phyloP scores from a whole-genome alignment of 148 eudicot genomes.

The Chenopodium album region DNA sequence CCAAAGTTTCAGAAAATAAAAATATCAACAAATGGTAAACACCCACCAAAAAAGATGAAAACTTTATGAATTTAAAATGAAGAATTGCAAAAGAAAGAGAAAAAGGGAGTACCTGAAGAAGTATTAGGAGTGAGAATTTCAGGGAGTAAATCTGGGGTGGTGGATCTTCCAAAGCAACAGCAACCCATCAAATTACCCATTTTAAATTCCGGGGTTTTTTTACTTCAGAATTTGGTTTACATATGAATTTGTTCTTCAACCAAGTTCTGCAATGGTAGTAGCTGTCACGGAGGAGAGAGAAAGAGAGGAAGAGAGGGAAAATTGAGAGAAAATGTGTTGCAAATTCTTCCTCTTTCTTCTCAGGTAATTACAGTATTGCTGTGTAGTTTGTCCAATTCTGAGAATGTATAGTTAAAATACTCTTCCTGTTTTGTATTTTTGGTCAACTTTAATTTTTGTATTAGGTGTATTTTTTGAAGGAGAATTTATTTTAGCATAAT shows the following conservation, averaged over 20 bases:
- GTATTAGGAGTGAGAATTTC: slow-evolving; percentile 8
- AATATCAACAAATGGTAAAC: background rate
- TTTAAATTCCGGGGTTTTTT: background rate
- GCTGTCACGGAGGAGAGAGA: background rate
- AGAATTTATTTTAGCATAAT: too few species aligned
- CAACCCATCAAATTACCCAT: slow-evolving; percentile 28
- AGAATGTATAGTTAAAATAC: background rate
- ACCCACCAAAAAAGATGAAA: background rate
- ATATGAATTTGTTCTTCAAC: background rate
- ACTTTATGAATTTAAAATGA: background rate
- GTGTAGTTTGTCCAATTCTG: background rate
- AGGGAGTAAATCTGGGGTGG: background rate
- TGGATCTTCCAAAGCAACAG: slow-evolving; percentile 17
- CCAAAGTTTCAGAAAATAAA: background rate
- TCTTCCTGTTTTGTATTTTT: background rate
- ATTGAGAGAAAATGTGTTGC: background rate
- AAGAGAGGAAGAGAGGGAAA: background rate
- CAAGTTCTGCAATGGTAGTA: background rate
- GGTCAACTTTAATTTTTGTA: background rate
- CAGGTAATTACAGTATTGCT: background rate
- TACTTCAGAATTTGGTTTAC: background rate
- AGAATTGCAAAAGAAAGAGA: background rate
- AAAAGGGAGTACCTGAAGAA: slow-evolving; percentile 15
- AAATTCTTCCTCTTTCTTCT: background rate
- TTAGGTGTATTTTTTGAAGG: background rate